Evolutionary conservation across 1,284 basidiomycete genomes (phyloP).

Genomic region (Ustilago esculenta): DNA sequence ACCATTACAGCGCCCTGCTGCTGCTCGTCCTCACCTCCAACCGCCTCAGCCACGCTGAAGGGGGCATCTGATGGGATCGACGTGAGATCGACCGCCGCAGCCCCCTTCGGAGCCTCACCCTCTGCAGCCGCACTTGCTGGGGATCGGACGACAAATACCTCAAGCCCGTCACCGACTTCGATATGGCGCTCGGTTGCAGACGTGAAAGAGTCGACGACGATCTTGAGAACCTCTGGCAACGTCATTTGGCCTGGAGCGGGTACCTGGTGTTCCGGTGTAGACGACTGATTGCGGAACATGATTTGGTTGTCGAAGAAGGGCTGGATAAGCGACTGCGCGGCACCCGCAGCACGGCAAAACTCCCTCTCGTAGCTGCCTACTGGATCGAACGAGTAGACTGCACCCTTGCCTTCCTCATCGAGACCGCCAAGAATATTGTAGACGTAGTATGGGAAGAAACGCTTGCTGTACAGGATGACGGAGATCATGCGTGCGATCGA

Average conservation of each 20-base stretch:
- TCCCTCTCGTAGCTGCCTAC: slow-evolving; percentile 66
- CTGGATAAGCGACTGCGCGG: slow-evolving; percentile 64
- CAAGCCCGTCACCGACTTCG: slow-evolving; percentile 65
- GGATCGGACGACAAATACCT: slow-evolving; percentile 63
- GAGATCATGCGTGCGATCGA: slow-evolving; percentile 65
- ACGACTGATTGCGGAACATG: slow-evolving; percentile 65
- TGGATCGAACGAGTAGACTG: slow-evolving; percentile 66
- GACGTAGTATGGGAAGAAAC: slow-evolving; percentile 67
- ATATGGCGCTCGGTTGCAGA: slow-evolving; percentile 65
- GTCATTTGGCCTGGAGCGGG: slow-evolving; percentile 62
- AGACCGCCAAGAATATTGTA: slow-evolving; percentile 67
- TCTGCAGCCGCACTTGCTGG: background rate
- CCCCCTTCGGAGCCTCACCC: slow-evolving; percentile 13
- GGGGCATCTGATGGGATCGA: slow-evolving; percentile 30
- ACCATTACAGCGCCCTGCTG: slow-evolving; percentile 60
- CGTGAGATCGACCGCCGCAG: slow-evolving; percentile 46
- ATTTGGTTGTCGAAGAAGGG: slow-evolving; percentile 67
- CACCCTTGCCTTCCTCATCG: slow-evolving; percentile 65
- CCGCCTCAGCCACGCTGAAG: slow-evolving; percentile 58
- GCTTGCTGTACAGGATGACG: slow-evolving; percentile 65
- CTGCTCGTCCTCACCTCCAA: slow-evolving; percentile 64
- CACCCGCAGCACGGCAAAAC: slow-evolving; percentile 64
- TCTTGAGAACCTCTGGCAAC: slow-evolving; percentile 56
- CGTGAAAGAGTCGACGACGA: slow-evolving; percentile 65
- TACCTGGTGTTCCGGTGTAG: slow-evolving; percentile 50